These are phyloP conservation scores for Kalmanozyma brasiliensis DNA, from an alignment of 1,284 basidiomycete genomes.

Conservation along the genomic window DNA sequence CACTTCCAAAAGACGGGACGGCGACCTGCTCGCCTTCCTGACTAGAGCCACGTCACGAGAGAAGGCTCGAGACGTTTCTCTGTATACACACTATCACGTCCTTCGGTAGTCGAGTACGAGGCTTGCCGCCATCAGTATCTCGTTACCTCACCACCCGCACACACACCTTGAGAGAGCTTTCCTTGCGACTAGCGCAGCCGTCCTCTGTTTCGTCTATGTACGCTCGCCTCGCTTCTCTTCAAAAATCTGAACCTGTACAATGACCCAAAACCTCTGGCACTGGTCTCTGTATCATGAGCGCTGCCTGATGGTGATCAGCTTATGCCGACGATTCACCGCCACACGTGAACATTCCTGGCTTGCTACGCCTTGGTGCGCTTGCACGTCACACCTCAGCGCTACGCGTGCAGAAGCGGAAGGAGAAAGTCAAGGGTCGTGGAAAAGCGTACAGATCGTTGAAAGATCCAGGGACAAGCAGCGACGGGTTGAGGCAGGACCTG, in stretches of 20 bases:
- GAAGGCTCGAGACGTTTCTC: constrained; percentile 35
- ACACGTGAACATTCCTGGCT: no score
- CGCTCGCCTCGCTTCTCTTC: constrained; percentile 20
- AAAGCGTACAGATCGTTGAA: no score
- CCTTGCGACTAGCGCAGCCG: constrained; percentile 37
- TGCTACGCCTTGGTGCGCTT: no score
- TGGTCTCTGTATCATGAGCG: no score
- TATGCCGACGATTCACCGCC: no score
- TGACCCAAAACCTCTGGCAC: constrained; percentile 18
- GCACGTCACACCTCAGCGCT: no score
- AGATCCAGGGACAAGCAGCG: no score
- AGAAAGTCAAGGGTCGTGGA: no score
- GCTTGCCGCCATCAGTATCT: constrained; percentile 5
- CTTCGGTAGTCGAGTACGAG: constrained; percentile 8
- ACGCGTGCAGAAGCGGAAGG: no score
- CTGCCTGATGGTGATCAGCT: neutral
- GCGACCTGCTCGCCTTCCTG: constrained; percentile 19
- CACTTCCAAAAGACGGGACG: constrained; percentile 30
- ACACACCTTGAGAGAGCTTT: constrained; percentile 24
- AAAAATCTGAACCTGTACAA: constrained; percentile 48
- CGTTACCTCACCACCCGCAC: constrained; percentile 11
- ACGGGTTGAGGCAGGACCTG: no score
- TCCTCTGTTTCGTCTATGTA: constrained; percentile 34
- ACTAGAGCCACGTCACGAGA: constrained; percentile 31
- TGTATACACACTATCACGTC: neutral